Evolutionary conservation across 805 yeast genomes (phyloP), one percentile per base, ranked within the genome.

Genomic region (Candida wancherniae): DNA sequence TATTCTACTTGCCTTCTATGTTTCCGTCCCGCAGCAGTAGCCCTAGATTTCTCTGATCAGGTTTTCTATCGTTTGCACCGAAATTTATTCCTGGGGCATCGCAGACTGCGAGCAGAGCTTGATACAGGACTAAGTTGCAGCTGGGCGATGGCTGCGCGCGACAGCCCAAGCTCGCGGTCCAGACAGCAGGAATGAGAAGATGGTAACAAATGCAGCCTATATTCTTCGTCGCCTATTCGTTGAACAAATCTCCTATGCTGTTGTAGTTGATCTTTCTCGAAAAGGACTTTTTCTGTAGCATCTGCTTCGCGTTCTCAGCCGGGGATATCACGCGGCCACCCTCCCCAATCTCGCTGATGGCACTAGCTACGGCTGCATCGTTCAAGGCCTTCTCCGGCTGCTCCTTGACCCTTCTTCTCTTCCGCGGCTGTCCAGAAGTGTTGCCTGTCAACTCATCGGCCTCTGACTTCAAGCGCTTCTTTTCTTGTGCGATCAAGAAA

Each of bases 261-360:
- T 73, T 78, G 55, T 92, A 92, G 57, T 92, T 92, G 56, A 92
- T 83, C 66, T 92, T 92, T 60, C 80, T 83, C 16, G 96, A 84
- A 43, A 81, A 78, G 5, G 83, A 68, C 49, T 84, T 80, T 57
- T 79, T 82, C 42, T 75, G 73, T 22, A 90, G 53, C 83, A 86
- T 77, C 34, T 69, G 75, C 50, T 75, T 81, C 3, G 92, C 92
- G 50, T 82, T 79, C 31, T 82, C 94, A 2, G 83, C 85, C 0
- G 95, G 84, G 3, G 84, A 63, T 19, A 69, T 53, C 6, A 57
- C 38, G 15, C 45, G 43, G 36, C 69, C 75, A 14, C 63, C 69
- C 19, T 67, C 53, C 13, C 63, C 71, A 29, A 68, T 67, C 26
- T 69, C 40, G 9, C 51, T 50, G 19, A 69, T 42, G n/a, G 63